Evolutionary conservation across 176 grass and related monocot genomes (phyloP).

Genomic region (Lolium multiflorum): DNA sequence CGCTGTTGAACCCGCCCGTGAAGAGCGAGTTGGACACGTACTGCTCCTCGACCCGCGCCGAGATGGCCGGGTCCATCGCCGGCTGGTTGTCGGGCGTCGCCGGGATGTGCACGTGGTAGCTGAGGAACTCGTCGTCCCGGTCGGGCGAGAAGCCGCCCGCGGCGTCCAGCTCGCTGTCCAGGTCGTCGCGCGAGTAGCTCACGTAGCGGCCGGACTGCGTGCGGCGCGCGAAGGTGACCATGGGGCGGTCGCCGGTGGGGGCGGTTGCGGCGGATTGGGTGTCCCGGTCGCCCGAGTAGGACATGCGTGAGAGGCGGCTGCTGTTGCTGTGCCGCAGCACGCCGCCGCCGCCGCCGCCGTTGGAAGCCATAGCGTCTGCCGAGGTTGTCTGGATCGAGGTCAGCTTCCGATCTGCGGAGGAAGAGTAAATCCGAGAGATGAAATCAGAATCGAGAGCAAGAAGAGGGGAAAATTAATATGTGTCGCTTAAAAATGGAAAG

Average conservation of each 20-base stretch:
- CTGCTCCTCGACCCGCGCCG: slow-evolving; percentile 88
- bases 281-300: slow-evolving; percentile 40
- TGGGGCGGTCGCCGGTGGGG: slow-evolving; percentile 42
- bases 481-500: too few relatives aligned
- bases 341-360: slow-evolving; percentile 35
- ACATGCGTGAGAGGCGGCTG: slow-evolving; percentile 57
- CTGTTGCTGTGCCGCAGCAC: slow-evolving; percentile 63
- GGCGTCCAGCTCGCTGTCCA: slow-evolving; percentile 59
- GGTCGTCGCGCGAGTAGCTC: slow-evolving; percentile 82
- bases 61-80: slow-evolving; percentile 80
- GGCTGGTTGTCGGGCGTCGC: slow-evolving; percentile 88
- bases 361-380: slow-evolving; percentile 59
- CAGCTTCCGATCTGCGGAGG: slow-evolving; percentile 45
- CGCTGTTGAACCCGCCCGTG: slow-evolving; percentile 93
- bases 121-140: slow-evolving; percentile 65
- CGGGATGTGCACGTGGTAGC: slow-evolving; percentile 90
- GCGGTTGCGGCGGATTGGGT: neutral
- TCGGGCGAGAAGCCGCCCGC: slow-evolving; percentile 53
- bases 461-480: too few relatives aligned
- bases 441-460: neutral
- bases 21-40: slow-evolving; percentile 95
- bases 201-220: slow-evolving; percentile 80
- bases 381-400: slow-evolving; percentile 34
- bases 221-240: slow-evolving; percentile 79
- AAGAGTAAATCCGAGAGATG: too few relatives aligned